phyloP scores from a whole-genome alignment of 352 stramenopile species.

The Elongisporangium anandrum region DNA sequence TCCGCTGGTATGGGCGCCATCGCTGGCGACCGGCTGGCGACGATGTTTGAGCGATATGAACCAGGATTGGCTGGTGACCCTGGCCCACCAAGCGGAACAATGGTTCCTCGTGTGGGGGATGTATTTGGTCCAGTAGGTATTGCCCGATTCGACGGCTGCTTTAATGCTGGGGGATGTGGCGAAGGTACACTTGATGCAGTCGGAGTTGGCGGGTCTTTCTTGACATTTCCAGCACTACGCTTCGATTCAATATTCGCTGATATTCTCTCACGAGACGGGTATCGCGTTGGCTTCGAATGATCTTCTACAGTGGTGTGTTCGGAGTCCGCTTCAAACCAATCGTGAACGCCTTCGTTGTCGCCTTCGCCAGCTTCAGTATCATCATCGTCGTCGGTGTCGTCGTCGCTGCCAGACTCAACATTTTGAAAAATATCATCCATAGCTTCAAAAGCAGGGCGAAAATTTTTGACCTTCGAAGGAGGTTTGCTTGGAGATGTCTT shows the following conservation, averaged over 20 bases:
- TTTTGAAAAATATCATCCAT: conserved; percentile 24
- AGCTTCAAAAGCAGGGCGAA: conserved; percentile 25
- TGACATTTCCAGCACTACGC: conserved; percentile 6
- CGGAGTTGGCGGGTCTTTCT: not conserved
- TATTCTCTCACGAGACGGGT: conserved; percentile 7
- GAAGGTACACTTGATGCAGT: conserved; percentile 9
- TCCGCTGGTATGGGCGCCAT: conserved; percentile 29
- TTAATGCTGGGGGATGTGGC: conserved; percentile 13
- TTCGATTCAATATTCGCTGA: not conserved
- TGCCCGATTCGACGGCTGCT: conserved; percentile 18
- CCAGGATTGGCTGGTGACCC: not conserved
- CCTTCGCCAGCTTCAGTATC: conserved; percentile 21
- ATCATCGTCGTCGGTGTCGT: conserved; percentile 17
- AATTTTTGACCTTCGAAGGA: conserved; percentile 15
- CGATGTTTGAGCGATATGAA: conserved; percentile 44
- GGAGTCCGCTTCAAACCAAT: conserved; percentile 41
- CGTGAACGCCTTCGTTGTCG: conserved; percentile 36
- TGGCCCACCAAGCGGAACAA: not conserved
- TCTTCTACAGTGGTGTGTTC: not conserved
- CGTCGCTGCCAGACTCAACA: conserved; percentile 14
- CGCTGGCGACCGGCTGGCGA: conserved; percentile 24
- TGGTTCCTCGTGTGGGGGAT: not conserved
- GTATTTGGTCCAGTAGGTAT: not conserved
- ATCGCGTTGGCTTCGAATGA: not conserved
- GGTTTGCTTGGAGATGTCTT: not conserved